Evolutionary conservation across 345 rosid species (phyloP).

Genomic region (Durio zibethinus): DNA sequence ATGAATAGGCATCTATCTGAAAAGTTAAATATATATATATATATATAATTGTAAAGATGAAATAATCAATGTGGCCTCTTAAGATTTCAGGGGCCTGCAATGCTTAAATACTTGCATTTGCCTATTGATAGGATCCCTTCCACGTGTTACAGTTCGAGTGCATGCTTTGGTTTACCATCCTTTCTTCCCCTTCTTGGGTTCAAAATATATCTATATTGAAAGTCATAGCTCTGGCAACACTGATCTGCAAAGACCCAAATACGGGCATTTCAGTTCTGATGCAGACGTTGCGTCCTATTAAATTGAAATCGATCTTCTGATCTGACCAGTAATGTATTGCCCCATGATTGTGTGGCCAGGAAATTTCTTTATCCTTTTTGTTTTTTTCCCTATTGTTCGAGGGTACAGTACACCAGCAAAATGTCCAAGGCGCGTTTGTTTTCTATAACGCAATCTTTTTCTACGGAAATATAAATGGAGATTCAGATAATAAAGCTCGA

Average conservation of each 20-base stretch:
- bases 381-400: not conserved
- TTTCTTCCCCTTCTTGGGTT: not conserved
- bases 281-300: too few relatives aligned
- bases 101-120: not conserved
- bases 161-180: not conserved
- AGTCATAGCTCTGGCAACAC: not conserved
- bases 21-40: too few relatives aligned
- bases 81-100: not conserved
- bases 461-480: not conserved
- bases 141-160: not conserved
- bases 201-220: too few relatives aligned
- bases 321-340: too few relatives aligned
- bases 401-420: not conserved
- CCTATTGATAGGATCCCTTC: not conserved
- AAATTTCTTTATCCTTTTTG: not conserved
- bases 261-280: too few relatives aligned
- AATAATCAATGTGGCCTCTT: not conserved
- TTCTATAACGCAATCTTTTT: not conserved
- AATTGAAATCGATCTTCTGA: too few relatives aligned
- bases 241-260: not conserved
- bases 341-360: too few relatives aligned
- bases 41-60: not conserved
- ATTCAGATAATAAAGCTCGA: not conserved
- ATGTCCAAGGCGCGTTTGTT: not conserved
- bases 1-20: not conserved